Conservation (phyloP, 495 filamentous ascomycete species). For the Neurospora sp. region DNA sequence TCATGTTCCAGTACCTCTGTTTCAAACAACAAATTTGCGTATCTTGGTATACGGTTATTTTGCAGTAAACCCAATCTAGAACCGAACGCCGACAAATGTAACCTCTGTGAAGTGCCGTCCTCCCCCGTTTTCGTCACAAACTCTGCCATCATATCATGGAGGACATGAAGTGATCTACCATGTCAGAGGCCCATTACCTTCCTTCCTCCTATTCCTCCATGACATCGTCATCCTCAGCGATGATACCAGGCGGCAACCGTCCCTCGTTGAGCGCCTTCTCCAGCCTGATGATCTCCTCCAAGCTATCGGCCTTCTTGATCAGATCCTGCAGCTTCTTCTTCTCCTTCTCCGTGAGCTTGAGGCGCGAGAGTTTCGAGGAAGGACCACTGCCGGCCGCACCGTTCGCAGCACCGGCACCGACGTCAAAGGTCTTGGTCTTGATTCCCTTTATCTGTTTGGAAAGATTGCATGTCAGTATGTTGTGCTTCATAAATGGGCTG, state of each 20-base stretch:
- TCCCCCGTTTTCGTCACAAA: background rate
- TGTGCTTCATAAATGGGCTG: background rate
- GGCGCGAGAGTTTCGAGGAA: constrained; percentile 53
- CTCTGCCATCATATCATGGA: background rate
- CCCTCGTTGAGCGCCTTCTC: constrained; percentile 86
- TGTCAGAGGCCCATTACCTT: background rate
- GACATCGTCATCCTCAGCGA: constrained; percentile 37
- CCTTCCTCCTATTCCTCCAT: constrained; percentile 34
- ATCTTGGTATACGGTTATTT: background rate
- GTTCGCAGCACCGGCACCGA: constrained; percentile 33
- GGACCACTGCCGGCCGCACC: constrained; percentile 22
- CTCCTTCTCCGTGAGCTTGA: constrained; percentile 54
- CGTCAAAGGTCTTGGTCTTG: constrained; percentile 75
- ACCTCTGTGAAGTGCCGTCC: background rate
- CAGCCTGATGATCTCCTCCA: constrained; percentile 72
- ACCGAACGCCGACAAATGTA: background rate
- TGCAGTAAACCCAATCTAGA: background rate
- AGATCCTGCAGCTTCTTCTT: constrained; percentile 54
- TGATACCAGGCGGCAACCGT: constrained; percentile 58
- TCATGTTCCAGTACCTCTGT: background rate
- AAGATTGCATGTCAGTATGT: background rate
- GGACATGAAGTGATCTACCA: background rate
- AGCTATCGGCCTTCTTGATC: constrained; percentile 65
- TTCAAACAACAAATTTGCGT: background rate
- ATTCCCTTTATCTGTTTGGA: constrained; percentile 63